Base-by-base conservation (phyloP, 2,329 filamentous ascomycete species). In the Microsporum audouinii region DNA sequence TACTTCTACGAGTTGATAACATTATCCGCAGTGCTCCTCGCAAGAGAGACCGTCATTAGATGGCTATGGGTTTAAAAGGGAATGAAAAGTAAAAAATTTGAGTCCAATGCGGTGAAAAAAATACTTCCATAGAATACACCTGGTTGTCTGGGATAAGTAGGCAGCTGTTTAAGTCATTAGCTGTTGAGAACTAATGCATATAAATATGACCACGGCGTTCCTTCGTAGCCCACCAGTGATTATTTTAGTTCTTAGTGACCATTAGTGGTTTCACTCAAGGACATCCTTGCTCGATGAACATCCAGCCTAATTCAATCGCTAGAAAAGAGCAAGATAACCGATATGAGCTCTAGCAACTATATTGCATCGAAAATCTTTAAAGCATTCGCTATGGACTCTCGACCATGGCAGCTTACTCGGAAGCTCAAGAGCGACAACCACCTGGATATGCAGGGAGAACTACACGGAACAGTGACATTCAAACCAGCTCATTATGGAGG, bases 21-120 rank as follows among this genome's bases (percentile, higher is more conserved):
- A 99, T 99, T 74, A 97, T 99, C 73, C 87, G 92, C 64, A 89
- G 90, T 58, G 94, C 94, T 59, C 94, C 94, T 59, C 82, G 94
- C 73, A 85, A 83, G 77, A 82, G 90, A 65, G 88, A 92, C 75
- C 83, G 88, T 68, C 86, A 88, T 81, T 89, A 78, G 29, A 12
- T 31, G 12, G 12, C 49, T 14, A 34, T 53, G 17, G 17, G 17
- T 23, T 23, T 23, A 23, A 23, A 23, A 33, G 3, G 17, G 7
- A n/a, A 33, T 12, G 10, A 33, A 53, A 31, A 33, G 27, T 27
- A 33, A 27, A 34, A 8, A 23, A 23, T 8, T 53, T n/a, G 49
- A 53, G 8, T 34, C 29, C 27, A 53, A 33, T 33, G 29, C 14
- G 10, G 12, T 53, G n/a, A 5, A 33, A 53, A 53, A 34, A 29